Percentiles rank a stretch among this genome's conserved stretches.
These are phyloP conservation scores for Periconia sp. DNA, from an alignment of 2,329 filamentous ascomycete genomes.

Conservation along the genomic window DNA sequence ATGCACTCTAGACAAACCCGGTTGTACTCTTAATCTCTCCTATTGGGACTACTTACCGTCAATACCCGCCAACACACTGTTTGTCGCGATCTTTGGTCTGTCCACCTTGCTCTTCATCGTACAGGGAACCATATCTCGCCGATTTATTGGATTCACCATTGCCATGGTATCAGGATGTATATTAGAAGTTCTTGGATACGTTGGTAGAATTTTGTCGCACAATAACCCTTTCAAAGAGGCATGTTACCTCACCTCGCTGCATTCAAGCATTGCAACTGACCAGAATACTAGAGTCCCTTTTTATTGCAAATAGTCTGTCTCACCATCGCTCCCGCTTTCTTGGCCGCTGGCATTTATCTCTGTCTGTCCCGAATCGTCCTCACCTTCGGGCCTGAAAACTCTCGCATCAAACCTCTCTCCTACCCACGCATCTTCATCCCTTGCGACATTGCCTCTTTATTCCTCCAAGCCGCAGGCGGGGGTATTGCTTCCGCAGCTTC, in stretches of 20 bases:
- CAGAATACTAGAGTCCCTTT: conserved; percentile 55
- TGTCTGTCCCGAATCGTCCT: conserved; percentile 53
- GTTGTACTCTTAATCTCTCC: conserved; percentile 42
- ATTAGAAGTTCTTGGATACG: conserved; percentile 64
- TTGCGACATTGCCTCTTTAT: conserved; percentile 50
- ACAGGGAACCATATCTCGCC: conserved; percentile 41
- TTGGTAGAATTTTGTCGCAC: conserved; percentile 60
- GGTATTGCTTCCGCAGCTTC: conserved; percentile 43
- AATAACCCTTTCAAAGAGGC: conserved; percentile 58
- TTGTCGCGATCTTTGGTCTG: conserved; percentile 48
- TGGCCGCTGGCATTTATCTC: conserved; percentile 67
- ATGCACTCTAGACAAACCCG: conserved; percentile 37
- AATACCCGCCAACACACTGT: conserved; percentile 44
- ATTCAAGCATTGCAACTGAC: conserved; percentile 5
- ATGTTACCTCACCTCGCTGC: neutral
- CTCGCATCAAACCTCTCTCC: conserved; percentile 46
- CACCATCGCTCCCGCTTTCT: conserved; percentile 57
- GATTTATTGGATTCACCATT: conserved; percentile 47
- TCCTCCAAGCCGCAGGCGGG: conserved; percentile 49
- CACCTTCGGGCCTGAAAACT: conserved; percentile 44
- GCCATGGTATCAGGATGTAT: conserved; percentile 60
- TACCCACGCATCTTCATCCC: conserved; percentile 56
- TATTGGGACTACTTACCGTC: conserved; percentile 51
- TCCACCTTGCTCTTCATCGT: conserved; percentile 42
- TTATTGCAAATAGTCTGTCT: conserved; percentile 69